These are phyloP conservation scores for Skeletonema menzelii DNA, from an alignment of 108 stramenopile species.

Conservation along the genomic window DNA sequence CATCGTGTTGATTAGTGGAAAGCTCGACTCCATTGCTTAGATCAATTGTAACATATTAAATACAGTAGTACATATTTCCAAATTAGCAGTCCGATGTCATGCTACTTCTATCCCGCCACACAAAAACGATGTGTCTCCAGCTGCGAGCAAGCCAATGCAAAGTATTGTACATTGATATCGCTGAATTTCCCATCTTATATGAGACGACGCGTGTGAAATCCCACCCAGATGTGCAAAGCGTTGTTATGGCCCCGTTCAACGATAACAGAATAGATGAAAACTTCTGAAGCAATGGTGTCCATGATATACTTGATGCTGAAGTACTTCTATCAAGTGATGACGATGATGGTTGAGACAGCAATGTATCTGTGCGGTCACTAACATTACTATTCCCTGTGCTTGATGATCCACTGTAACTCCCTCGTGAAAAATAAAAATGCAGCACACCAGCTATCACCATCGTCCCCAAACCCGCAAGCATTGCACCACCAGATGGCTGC, in stretches of 20 bases:
- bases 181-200: background rate
- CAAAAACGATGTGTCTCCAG: background rate
- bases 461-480: slow-evolving; percentile 30
- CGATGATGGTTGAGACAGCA: background rate
- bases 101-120: background rate
- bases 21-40: background rate
- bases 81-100: background rate
- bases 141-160: background rate
- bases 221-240: background rate
- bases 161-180: background rate
- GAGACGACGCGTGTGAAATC: background rate
- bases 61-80: background rate
- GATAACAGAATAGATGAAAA: background rate
- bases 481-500: slow-evolving; percentile 53
- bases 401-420: background rate
- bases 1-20: background rate
- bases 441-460: slow-evolving; percentile 32
- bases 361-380: background rate
- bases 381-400: background rate
- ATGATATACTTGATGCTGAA: background rate
- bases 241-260: background rate
- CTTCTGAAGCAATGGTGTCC: background rate
- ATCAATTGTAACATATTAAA: background rate
- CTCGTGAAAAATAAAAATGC: slow-evolving; percentile 39
- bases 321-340: background rate